Percentiles rank a stretch among this genome's conserved stretches.
Evolutionary conservation across 2,329 filamentous ascomycete species (phyloP).

Genomic region (Monilinia fructigena): DNA sequence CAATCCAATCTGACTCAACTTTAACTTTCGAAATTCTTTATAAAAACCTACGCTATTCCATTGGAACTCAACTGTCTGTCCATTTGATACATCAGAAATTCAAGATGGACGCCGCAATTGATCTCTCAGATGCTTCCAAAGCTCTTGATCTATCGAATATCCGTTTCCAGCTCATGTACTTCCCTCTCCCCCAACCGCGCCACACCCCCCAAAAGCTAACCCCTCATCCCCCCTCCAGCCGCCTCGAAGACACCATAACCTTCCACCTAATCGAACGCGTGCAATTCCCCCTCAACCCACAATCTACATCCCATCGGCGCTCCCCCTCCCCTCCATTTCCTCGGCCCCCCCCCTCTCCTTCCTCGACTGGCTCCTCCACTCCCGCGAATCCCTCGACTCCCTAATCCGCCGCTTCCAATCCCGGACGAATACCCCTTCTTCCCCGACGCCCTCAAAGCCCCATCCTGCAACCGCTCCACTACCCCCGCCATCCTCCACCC

Average conservation of each 20-base stretch:
- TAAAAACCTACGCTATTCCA: not conserved
- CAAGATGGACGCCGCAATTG: conserved; percentile 84
- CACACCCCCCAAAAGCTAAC: not conserved
- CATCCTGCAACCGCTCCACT: conserved; percentile 83
- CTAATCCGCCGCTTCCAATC: conserved; percentile 92
- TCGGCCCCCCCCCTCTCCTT: conserved; percentile 59
- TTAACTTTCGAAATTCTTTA: not conserved
- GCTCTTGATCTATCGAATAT: conserved; percentile 89
- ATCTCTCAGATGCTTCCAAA: conserved; percentile 79
- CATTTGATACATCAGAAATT: not conserved
- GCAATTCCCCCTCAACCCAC: conserved; percentile 92
- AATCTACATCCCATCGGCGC: conserved; percentile 80
- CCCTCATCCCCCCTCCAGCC: conserved; percentile 52
- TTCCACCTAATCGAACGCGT: conserved; percentile 96
- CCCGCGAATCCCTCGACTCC: conserved; percentile 89
- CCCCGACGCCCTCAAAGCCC: conserved; percentile 72
- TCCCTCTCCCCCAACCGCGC: not conserved
- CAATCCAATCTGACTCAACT: not conserved
- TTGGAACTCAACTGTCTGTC: too few species aligned
- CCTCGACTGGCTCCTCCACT: conserved; percentile 88
- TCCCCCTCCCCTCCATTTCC: conserved; percentile 69
- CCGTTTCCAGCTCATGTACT: conserved; percentile 85
- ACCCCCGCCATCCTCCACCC: conserved; percentile 85
- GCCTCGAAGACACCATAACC: conserved; percentile 95
- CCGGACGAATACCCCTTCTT: conserved; percentile 99